Conservation (phyloP, 768 basidiomycete species). For the Pisolithus orientalis region DNA sequence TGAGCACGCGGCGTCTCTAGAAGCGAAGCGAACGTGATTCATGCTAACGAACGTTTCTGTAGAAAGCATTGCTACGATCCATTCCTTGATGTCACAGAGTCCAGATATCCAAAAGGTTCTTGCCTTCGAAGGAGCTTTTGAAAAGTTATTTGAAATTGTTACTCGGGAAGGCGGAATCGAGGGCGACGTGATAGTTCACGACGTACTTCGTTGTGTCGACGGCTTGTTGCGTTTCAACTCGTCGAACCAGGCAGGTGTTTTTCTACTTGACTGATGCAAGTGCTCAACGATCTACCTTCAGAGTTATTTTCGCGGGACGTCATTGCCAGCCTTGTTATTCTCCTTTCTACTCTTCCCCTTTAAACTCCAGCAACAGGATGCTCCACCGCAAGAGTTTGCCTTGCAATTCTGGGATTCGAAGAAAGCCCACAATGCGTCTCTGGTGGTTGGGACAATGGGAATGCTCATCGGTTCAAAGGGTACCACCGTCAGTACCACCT, state of each 20-base stretch:
- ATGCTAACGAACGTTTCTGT: slow-evolving; percentile 15
- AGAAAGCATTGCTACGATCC: slow-evolving; percentile 83
- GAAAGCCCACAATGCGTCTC: slow-evolving; percentile 72
- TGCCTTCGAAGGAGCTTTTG: slow-evolving; percentile 95
- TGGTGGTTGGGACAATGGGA: slow-evolving; percentile 80
- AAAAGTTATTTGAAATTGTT: slow-evolving; percentile 88
- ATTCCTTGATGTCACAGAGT: slow-evolving; percentile 76
- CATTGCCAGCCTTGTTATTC: slow-evolving; percentile 61
- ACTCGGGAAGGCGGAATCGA: slow-evolving; percentile 87
- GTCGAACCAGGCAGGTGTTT: slow-evolving; percentile 75
- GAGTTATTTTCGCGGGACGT: slow-evolving; percentile 95
- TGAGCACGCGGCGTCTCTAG: too few relatives aligned
- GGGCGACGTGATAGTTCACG: slow-evolving; percentile 79
- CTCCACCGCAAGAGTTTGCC: slow-evolving; percentile 83
- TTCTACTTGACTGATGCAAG: background rate
- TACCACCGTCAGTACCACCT: slow-evolving; percentile 41
- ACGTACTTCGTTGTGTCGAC: slow-evolving; percentile 82
- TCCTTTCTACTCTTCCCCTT: slow-evolving; percentile 68
- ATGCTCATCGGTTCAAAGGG: slow-evolving; percentile 78
- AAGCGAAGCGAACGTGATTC: background rate
- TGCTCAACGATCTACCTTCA: slow-evolving; percentile 27
- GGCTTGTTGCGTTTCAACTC: slow-evolving; percentile 86
- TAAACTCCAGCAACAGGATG: slow-evolving; percentile 47
- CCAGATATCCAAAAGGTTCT: slow-evolving; percentile 95
- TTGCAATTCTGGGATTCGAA: slow-evolving; percentile 95